phyloP scores from a whole-genome alignment of 106 monocot species.

The Triglochin maritima region DNA sequence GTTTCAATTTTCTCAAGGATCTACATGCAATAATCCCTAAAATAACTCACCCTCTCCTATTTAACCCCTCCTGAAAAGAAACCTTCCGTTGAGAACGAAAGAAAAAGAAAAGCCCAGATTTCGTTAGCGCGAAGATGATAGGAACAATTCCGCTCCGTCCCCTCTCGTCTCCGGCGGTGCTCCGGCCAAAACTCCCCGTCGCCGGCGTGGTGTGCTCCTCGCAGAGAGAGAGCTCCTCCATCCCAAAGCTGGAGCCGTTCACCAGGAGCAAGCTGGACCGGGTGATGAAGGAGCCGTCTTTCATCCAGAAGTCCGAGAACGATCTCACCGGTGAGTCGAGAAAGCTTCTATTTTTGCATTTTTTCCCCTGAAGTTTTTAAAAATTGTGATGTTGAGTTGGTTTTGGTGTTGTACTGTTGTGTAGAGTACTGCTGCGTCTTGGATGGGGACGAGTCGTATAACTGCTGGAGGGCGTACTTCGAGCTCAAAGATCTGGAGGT shows the following conservation, averaged over 20 bases:
- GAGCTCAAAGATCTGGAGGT: conserved; percentile 84
- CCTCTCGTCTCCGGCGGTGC: neutral
- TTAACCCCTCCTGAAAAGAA: neutral
- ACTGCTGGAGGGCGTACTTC: conserved; percentile 88
- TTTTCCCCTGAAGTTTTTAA: neutral
- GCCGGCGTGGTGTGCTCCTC: conserved; percentile 8
- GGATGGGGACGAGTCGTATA: conserved; percentile 79
- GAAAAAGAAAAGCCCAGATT: neutral
- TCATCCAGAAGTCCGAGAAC: conserved; percentile 45
- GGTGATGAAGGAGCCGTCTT: conserved; percentile 32
- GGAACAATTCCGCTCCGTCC: conserved; percentile 1
- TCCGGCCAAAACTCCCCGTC: neutral
- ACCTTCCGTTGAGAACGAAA: neutral
- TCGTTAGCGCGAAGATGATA: neutral
- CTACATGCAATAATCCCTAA: neutral
- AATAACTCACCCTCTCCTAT: neutral
- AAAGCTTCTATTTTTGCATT: neutral
- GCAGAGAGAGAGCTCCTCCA: conserved; percentile 24
- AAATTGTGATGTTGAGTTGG: neutral
- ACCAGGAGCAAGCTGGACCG: conserved; percentile 53
- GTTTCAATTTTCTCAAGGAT: neutral
- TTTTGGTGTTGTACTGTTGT: neutral
- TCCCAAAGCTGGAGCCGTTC: conserved; percentile 68
- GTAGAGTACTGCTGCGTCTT: conserved; percentile 78
- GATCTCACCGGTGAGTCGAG: conserved; percentile 38